Conservation (phyloP, 1,284 basidiomycete species). For the Fomitopsis palustris region DNA sequence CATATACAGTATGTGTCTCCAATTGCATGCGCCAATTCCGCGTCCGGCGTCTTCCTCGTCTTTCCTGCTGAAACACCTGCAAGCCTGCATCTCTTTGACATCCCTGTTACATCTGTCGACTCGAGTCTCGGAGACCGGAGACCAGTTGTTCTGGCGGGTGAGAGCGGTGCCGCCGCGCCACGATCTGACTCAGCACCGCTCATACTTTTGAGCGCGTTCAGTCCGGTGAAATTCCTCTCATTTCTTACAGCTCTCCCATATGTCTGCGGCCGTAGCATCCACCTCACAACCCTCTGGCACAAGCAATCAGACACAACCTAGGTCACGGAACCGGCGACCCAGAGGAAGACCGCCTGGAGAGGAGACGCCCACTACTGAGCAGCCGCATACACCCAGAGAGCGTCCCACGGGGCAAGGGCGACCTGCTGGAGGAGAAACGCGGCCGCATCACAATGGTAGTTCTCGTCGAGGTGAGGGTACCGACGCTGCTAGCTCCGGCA, state of each 20-base stretch:
- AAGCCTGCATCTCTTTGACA: too few relatives aligned
- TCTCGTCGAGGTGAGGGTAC: neutral
- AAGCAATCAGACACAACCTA: neutral
- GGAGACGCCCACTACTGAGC: neutral
- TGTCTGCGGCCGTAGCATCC: neutral
- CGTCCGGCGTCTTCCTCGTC: too few relatives aligned
- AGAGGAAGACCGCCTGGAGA: neutral
- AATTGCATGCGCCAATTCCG: too few relatives aligned
- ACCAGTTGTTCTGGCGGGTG: neutral
- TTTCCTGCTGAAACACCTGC: too few relatives aligned
- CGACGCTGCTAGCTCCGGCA: neutral
- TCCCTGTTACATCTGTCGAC: too few relatives aligned
- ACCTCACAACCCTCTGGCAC: neutral
- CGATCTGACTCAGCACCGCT: neutral
- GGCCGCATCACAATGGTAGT: neutral
- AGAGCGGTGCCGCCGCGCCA: neutral
- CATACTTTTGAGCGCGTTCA: neutral
- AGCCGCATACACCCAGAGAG: neutral
- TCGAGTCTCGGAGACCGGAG: neutral
- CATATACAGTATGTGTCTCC: too few relatives aligned
- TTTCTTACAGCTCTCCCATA: neutral
- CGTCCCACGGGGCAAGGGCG: neutral
- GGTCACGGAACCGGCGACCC: neutral
- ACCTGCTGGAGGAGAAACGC: neutral
- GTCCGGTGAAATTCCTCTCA: neutral